Base-by-base conservation (phyloP, 2,329 filamentous ascomycete species). In the Alternaria triticina region DNA sequence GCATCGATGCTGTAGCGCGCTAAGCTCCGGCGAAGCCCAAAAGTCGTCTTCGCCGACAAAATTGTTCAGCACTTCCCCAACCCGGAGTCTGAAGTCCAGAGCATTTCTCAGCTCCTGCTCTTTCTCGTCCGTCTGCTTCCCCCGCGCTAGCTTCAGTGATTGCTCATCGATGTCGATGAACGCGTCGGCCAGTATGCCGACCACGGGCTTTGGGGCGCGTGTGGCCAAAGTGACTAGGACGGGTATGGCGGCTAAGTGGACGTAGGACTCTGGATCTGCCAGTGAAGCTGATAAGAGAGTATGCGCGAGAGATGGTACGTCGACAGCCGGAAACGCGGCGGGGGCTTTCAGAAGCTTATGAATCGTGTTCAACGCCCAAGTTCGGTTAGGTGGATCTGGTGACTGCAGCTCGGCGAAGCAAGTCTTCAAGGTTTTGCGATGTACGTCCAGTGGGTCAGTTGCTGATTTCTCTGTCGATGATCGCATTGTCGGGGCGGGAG, bases 251-350 rank as follows among this genome's bases (percentile, higher is more conserved):
- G 88, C 85, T 3, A 90, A 82, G 70, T 91, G 90, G 64, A 93
- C 89, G 73, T 90, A 94, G 59, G 91, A 90, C 59, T 93, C 91
- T 6, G 85, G 82, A 52, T 91, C 89, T 63, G 86, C 84, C 1
- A 93, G 81, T 0, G 92, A 82, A 10, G 86, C 87, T 1, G 88
- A 88, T 57, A 93, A 82, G 0, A 94, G 82, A 1, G 92, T 82
- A 6, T 90, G 86, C 1, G 90, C 82, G 4, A 88, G 83, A 1
- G 88, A 86, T 1, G 88, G 87, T n/a, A 93, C 85, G 71, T 93
- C 90, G 15, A 93, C 76, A 10, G 90, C 82, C 0, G 88, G 78
- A 56, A 77, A 78, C 45, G 88, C 88, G 43, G 83, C 80, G 0
- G 84, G 51, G 43, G 69, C 77, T 23, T 82, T 68, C 43, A 93